phyloP scores from a whole-genome alignment of 2,329 filamentous ascomycete genomes.

The Fusarium sp. region DNA sequence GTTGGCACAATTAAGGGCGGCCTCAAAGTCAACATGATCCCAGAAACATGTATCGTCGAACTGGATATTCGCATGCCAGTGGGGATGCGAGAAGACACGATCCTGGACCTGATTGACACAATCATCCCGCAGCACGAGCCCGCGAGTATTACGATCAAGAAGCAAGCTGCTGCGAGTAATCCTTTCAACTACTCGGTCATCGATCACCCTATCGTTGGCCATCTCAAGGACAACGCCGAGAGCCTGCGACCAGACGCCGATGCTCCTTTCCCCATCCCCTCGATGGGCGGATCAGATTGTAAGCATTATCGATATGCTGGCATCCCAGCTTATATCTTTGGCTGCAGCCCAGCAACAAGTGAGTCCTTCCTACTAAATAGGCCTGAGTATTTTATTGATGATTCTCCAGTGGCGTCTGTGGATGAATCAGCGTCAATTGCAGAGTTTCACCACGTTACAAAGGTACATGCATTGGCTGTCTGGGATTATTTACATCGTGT shows the following conservation, averaged over 20 bases:
- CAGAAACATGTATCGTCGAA: neutral
- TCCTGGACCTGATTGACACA: neutral
- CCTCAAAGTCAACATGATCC: constrained; percentile 13
- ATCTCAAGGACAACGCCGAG: neutral
- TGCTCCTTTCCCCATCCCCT: neutral
- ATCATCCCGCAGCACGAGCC: neutral
- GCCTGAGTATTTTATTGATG: neutral
- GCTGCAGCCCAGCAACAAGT: constrained; percentile 6
- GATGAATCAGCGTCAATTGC: neutral
- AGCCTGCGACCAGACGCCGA: neutral
- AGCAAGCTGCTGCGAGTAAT: neutral
- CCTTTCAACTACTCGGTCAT: neutral
- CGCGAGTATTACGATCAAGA: neutral
- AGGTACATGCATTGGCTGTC: constrained; percentile 2
- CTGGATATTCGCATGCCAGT: neutral
- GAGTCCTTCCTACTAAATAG: neutral
- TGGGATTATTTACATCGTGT: neutral
- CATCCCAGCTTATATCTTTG: neutral
- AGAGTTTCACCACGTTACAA: neutral
- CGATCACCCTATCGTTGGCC: neutral
- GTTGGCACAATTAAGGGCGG: neutral
- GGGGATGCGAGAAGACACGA: neutral
- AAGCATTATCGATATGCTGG: neutral
- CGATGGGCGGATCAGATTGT: constrained; percentile 4
- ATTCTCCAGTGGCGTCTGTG: neutral